Evolutionary conservation across 345 rosid species (phyloP), one percentile per base, ranked within the genome.

Genomic region (Hibiscus mutabilis): DNA sequence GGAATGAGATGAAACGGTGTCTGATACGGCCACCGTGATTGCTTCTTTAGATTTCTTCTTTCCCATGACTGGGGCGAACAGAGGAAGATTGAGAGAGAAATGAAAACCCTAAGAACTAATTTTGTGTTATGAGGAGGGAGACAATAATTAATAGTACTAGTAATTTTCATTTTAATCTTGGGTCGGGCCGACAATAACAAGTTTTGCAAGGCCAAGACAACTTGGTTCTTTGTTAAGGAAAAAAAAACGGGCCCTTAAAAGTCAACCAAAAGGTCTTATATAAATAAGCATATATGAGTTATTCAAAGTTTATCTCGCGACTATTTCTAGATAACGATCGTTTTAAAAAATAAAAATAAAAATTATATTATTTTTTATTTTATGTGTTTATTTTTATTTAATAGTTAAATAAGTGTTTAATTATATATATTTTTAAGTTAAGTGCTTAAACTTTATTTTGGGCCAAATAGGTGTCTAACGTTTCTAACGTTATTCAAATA

Each of bases 31-130:
- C 46, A 49, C 4, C 47, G 78, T 7, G 2, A 68, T 76, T 1
- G 27, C n/a, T 11, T 75, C 81, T 37, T 74, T 68, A 19, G 75
- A 67, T 71, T 84, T 83, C 79, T 66, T 79, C 78, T 78, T 85
- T 16, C 83, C 83, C 87, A 79, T 86, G 66, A 14, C 14, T 27
- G 31, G 14, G 49, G 22, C 61, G 18, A 12, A n/a, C 16, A 61
- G 55, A 40, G 6, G 61, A 63, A 51, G 42, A 4, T 6, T 29
- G 53, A 52, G 53, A 27, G 27, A 33, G 24, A 13, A 49, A 13
- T 5, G 64, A 24, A 47, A 33, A 69, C 74, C 80, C 74, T 73
- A 73, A 16, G 31, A 29, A 29, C 18, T 19, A 13, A 10, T 4
- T 56, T 73, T 63, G 15, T 5, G 6, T 16, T 49, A 49, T 25